These are phyloP conservation scores for Agarophyton chilense DNA, from an alignment of 23 red algal species.

Conservation along the genomic window DNA sequence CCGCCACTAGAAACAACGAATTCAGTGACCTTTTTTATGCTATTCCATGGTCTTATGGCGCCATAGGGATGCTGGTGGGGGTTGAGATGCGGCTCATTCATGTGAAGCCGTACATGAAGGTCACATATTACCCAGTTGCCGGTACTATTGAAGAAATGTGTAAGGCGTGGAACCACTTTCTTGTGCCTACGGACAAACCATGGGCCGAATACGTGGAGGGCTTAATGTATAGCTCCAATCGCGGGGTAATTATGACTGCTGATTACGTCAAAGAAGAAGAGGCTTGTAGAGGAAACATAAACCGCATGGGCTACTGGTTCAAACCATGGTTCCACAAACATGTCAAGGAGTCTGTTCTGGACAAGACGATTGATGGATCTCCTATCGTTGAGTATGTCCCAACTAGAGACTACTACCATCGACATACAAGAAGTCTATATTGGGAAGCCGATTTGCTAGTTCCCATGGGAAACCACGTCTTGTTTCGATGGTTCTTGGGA, in stretches of 20 bases:
- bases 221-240: conserved; percentile 52
- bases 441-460: conserved; percentile 76
- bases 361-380: conserved; percentile 43
- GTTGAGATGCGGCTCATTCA: conserved; percentile 66
- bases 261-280: conserved; percentile 59
- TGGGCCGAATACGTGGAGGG: conserved; percentile 77
- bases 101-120: conserved; percentile 66
- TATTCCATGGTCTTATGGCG: conserved; percentile 78
- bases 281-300: conserved; percentile 22
- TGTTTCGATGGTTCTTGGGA: conserved; percentile 63
- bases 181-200: conserved; percentile 53
- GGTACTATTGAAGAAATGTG: conserved; percentile 56
- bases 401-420: conserved; percentile 77
- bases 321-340: conserved; percentile 79
- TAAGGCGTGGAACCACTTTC: conserved; percentile 65
- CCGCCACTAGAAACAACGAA: conserved; percentile 65
- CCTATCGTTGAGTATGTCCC: conserved; percentile 75
- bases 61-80: conserved; percentile 65
- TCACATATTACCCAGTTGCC: conserved; percentile 66
- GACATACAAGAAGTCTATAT: conserved; percentile 68
- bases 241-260: conserved; percentile 63
- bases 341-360: conserved; percentile 67
- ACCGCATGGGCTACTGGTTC: conserved; percentile 63
- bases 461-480: conserved; percentile 67
- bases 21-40: conserved; percentile 59